Evolutionary conservation across 768 basidiomycete species (phyloP).

Genomic region (Pholiota microspora): DNA sequence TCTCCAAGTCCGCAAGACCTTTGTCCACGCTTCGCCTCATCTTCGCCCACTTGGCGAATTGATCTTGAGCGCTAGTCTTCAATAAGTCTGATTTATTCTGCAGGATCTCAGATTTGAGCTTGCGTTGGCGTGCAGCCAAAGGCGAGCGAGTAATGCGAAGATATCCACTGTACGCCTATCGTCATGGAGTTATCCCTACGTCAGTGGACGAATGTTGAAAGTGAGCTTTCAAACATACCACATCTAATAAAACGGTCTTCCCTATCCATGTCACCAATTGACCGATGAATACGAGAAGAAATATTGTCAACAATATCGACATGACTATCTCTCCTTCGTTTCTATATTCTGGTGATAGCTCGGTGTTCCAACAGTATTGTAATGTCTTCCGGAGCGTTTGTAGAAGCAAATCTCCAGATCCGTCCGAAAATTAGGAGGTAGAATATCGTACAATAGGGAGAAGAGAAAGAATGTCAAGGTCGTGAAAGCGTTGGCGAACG

Average conservation of each 20-base stretch:
- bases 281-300: conserved; percentile 76
- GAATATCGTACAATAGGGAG: conserved; percentile 1
- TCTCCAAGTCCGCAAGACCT: conserved; percentile 86
- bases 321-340: conserved; percentile 34
- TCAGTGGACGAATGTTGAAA: no score
- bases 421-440: not conserved
- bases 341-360: not conserved
- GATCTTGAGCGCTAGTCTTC: conserved; percentile 92
- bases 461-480: not conserved
- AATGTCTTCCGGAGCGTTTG: not conserved
- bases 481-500: not conserved
- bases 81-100: conserved; percentile 80
- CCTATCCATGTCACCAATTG: conserved; percentile 90
- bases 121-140: conserved; percentile 54
- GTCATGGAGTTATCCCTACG: no score
- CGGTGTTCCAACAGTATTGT: not conserved
- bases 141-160: conserved; percentile 61
- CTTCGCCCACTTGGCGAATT: conserved; percentile 99
- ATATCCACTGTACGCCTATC: conserved; percentile 72
- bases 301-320: conserved; percentile 81
- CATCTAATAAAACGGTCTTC: conserved; percentile 75
- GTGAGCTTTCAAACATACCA: conserved; percentile 59
- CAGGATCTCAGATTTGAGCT: conserved; percentile 80
- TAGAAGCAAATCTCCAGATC: not conserved
- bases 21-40: conserved; percentile 89